Evolutionary conservation across 2,329 filamentous ascomycete genomes (phyloP).

Genomic region (Penicillium nordicum): DNA sequence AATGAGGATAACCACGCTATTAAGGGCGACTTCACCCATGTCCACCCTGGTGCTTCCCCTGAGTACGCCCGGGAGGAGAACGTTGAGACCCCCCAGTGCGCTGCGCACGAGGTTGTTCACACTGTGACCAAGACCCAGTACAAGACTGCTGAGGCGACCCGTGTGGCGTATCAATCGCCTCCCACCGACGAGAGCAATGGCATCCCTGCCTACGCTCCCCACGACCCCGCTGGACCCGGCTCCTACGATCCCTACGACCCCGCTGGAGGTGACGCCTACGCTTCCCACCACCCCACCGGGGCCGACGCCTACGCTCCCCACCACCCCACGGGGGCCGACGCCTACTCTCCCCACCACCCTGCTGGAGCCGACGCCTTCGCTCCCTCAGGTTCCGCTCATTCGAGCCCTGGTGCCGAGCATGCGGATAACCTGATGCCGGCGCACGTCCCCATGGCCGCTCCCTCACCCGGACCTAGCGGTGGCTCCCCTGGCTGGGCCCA

Average conservation of each 20-base stretch:
- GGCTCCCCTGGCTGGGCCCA: neutral
- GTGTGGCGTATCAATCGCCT: neutral
- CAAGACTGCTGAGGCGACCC: conserved; percentile 12
- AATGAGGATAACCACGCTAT: conserved; percentile 26
- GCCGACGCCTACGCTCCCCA: neutral
- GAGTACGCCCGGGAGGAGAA: neutral
- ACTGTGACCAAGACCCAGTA: conserved; percentile 29
- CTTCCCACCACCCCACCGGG: neutral
- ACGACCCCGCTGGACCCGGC: neutral
- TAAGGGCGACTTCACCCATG: conserved; percentile 16
- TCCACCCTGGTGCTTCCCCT: conserved; percentile 7
- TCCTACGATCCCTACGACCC: neutral
- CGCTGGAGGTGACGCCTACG: neutral
- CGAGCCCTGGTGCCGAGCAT: neutral
- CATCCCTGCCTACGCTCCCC: neutral
- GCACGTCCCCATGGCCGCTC: neutral
- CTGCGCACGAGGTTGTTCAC: conserved; percentile 25
- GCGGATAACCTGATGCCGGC: neutral
- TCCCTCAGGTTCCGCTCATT: neutral
- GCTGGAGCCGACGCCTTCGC: neutral
- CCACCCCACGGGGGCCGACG: neutral
- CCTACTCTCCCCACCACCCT: neutral
- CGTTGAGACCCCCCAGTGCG: conserved; percentile 12
- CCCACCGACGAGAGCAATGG: neutral
- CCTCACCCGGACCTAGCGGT: neutral